Base-by-base conservation (phyloP, 2,329 filamentous ascomycete species). In the Sclerotinia borealis region DNA sequence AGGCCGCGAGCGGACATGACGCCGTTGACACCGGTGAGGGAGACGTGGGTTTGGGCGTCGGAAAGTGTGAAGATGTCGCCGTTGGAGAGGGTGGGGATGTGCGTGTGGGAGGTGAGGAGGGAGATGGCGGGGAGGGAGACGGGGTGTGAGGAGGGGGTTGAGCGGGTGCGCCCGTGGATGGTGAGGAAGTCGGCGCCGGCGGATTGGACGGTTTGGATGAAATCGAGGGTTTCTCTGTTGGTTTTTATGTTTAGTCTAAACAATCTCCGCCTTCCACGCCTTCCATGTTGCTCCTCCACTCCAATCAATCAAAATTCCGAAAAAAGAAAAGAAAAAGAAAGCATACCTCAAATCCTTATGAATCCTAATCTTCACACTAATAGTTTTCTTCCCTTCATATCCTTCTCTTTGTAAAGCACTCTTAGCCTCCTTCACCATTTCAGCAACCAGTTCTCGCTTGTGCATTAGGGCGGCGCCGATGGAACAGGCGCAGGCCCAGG, bases 1-100 rank as follows among this genome's bases (percentile, higher is more conserved):
- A 90, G 78, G 10, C 86, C 87, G 54, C 88, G 81, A 9, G 88
- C 88, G 25, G 87, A 85, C 88, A 91, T 90, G 62, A 90, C 82
- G 41, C 88, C 85, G 1, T 82, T 76, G 9, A 87, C 78, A 39
- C 81, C 77, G 6, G 70, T 69, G 19, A 50, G 34, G 4, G 59
- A 22, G 0, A 80, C 83, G 47, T 79, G 76, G 36, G 72, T 63
- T 2, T 65, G 49, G 0, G 66, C 68, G 60, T 68, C 63, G 0
- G 52, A 31, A 2, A 87, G 77, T 36, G 84, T 81, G 68, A 88
- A 89, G 25, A 89, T 82, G 68, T 90, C 87, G 19, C 88, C 87
- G n/a, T 88, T 90, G 3, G 87, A 81, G 8, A 90, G 77, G 43
- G 89, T 80, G 0, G 87, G 88, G 0, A 90, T 78, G 4, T n/a